Base-by-base conservation (phyloP, 148 eudicot species). In the Diospyros lotus region DNA sequence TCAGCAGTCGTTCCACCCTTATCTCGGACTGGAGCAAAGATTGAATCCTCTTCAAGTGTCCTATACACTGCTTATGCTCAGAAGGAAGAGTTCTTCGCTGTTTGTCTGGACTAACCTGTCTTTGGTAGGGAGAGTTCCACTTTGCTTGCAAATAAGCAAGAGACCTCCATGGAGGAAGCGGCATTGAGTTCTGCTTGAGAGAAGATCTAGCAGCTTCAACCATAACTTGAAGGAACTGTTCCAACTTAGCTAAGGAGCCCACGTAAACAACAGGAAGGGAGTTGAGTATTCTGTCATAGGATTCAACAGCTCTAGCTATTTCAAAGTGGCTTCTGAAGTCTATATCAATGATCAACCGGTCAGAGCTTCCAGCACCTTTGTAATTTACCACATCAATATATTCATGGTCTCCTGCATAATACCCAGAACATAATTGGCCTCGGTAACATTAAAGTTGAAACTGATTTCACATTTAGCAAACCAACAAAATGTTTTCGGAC, bases 241-340 rank as follows among this genome's bases (percentile, higher is more conserved):
- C 80, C 61, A 94, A 83, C 80, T 88, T 94, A 5, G 87, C 72
- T 40, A 84, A 60, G 4, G 98, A 76, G 56, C 98, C 98, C 39
- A 89, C 90, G 41, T 85, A 91, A 48, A 87, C 87, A 44, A 85
- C 85, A 0, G 94, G 98, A 64, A 94, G 97, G 28, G 93, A 84
- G 77, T 86, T 86, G 73, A 89, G 76, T 51, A 94, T 88, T 75
- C 81, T 80, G 44, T 89, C 89, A 6, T 94, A 94, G 71, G 94
- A 86, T 15, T 90, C 83, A 50, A 94, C 93, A 13, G 98, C 94
- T 84, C 98, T 81, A 3, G 97, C 98, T 71, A 94, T 94, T 76
- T 94, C 98, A 82, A 94, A 94, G 75, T 94, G 98, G 89, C 94
- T 91, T 63, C 89, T 84, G 65, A 94, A 94, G 69, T 94, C 97